Conservation (phyloP, 352 stramenopile species). For the Globisporangium okanoganense region DNA sequence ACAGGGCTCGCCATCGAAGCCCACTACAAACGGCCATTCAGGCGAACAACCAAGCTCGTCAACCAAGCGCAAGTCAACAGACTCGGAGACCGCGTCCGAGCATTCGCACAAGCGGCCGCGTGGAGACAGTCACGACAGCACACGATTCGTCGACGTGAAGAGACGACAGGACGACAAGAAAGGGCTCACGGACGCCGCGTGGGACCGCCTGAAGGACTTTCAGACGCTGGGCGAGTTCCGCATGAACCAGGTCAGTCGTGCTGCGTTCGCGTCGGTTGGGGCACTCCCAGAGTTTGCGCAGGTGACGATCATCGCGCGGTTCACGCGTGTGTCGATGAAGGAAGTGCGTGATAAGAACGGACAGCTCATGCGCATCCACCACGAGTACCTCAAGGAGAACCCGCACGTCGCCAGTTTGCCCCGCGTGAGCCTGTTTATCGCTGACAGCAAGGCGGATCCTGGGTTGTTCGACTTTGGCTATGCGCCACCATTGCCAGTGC, state of each 20-base stretch:
- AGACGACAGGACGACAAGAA: slow-evolving; percentile 33
- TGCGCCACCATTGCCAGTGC: slow-evolving; percentile 53
- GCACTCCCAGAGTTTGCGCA: slow-evolving; percentile 75
- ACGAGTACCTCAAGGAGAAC: slow-evolving; percentile 75
- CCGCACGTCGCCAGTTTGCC: slow-evolving; percentile 47
- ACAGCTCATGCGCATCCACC: slow-evolving; percentile 63
- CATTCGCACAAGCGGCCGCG: slow-evolving; percentile 17
- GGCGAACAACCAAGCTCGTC: not conserved
- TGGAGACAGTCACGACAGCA: slow-evolving; percentile 21
- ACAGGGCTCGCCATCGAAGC: not conserved
- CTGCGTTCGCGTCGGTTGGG: slow-evolving; percentile 59
- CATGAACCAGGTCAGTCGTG: slow-evolving; percentile 69
- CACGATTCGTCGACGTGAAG: slow-evolving; percentile 18
- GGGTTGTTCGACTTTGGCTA: slow-evolving; percentile 71
- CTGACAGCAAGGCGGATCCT: slow-evolving; percentile 36
- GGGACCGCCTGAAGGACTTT: slow-evolving; percentile 77
- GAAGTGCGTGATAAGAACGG: slow-evolving; percentile 77
- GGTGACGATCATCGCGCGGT: slow-evolving; percentile 63
- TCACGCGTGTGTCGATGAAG: slow-evolving; percentile 54
- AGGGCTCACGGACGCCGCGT: slow-evolving; percentile 55
- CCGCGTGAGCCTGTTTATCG: slow-evolving; percentile 41
- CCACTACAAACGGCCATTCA: not conserved
- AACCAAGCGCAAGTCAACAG: slow-evolving; percentile 4
- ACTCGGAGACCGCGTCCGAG: slow-evolving; percentile 13
- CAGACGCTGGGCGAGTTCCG: slow-evolving; percentile 46